phyloP scores from a whole-genome alignment of 305 asterid genomes.

The Solanum hybrid region DNA sequence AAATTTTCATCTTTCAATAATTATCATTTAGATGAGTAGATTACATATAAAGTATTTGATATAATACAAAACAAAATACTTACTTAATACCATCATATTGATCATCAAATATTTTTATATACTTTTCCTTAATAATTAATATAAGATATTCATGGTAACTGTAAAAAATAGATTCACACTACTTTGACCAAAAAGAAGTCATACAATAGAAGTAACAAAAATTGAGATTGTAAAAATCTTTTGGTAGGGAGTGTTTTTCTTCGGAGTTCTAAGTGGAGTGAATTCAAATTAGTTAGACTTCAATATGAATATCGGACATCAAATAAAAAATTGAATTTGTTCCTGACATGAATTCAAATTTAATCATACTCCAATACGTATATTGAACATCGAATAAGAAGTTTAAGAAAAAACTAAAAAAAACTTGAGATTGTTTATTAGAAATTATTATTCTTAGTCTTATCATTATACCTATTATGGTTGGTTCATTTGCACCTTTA shows the following conservation, averaged over 20 bases:
- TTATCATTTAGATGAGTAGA: not conserved
- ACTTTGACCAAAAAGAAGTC: not conserved
- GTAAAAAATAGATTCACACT: not conserved
- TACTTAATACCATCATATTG: not conserved
- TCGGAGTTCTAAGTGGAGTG: too few species aligned
- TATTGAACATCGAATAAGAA: not conserved
- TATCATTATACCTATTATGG: not conserved
- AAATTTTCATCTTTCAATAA: not conserved
- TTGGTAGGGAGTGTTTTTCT: too few species aligned
- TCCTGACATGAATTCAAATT: rapidly evolving
- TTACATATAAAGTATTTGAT: not conserved
- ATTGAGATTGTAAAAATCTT: too few species aligned
- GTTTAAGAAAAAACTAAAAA: too few species aligned
- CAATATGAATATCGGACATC: rapidly evolving
- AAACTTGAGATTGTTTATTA: not conserved
- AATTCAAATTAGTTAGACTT: too few species aligned
- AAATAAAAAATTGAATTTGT: too few species aligned
- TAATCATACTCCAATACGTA: not conserved
- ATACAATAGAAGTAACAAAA: too few species aligned
- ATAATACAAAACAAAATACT: not conserved
- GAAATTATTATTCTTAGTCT: not conserved
- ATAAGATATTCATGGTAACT: too few species aligned
- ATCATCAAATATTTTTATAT: not conserved
- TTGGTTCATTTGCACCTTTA: too few species aligned
- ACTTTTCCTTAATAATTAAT: not conserved